phyloP scores from a whole-genome alignment of 176 grass and related monocot genomes.

The Coix lacrymajobi region DNA sequence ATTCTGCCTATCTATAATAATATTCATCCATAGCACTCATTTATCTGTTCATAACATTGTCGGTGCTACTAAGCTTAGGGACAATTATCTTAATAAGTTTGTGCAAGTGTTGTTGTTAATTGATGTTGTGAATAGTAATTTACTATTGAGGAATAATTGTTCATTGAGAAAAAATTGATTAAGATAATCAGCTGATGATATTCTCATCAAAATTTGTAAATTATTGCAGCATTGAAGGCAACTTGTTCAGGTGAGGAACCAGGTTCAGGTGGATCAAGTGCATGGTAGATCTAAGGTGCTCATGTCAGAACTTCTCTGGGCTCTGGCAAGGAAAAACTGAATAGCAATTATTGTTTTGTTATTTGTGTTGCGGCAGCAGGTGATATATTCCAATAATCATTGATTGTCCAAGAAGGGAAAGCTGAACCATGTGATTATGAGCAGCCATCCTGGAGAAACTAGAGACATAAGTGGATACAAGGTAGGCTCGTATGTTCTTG shows the following conservation, averaged over 20 bases:
- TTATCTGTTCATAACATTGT: no score
- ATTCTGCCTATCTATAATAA: no score
- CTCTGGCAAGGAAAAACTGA: no score
- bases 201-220: not conserved
- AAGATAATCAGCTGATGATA: not conserved
- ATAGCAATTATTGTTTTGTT: no score
- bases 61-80: no score
- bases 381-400: constrained; percentile 4
- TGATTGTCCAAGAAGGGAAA: constrained; percentile 63
- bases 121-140: no score
- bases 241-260: not conserved
- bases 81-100: no score
- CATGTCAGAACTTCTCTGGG: no score
- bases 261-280: not conserved
- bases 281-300: not conserved
- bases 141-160: no score
- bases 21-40: no score
- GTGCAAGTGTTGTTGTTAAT: not conserved
- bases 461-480: constrained; percentile 77
- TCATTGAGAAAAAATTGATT: not conserved
- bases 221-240: not conserved
- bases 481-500: constrained; percentile 18
- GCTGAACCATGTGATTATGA: constrained; percentile 62
- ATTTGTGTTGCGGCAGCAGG: constrained; percentile 59
- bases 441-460: constrained; percentile 74